phyloP scores from a whole-genome alignment of 1,139 yeast genomes.

The Yamadazyma conglobata region DNA sequence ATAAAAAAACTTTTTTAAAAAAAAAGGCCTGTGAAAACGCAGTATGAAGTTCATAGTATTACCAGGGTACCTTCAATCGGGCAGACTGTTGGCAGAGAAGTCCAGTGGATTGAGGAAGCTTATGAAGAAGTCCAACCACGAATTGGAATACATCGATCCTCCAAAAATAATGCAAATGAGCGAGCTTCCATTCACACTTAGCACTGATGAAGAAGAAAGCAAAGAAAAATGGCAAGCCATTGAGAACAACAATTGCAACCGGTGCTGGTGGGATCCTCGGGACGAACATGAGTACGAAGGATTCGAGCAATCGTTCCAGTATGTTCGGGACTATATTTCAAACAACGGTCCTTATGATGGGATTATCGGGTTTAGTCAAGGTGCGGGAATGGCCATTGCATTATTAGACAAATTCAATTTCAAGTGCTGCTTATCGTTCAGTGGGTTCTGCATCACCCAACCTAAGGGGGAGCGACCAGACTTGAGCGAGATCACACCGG shows the following conservation, averaged over 20 bases:
- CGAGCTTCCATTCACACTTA: slow-evolving; percentile 28
- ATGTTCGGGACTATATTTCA: slow-evolving; percentile 53
- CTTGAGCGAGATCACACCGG: slow-evolving; percentile 19
- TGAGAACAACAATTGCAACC: slow-evolving; percentile 48
- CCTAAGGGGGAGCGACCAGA: slow-evolving; percentile 15
- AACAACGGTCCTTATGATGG: slow-evolving; percentile 87
- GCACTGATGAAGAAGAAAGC: slow-evolving; percentile 24
- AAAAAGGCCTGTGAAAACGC: too few species aligned
- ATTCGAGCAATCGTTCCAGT: slow-evolving; percentile 27
- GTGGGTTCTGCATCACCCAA: slow-evolving; percentile 57
- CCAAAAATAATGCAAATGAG: slow-evolving; percentile 24
- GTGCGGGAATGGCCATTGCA: slow-evolving; percentile 78
- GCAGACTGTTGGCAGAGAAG: slow-evolving; percentile 69
- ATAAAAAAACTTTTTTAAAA: too few species aligned
- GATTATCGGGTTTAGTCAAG: slow-evolving; percentile 87
- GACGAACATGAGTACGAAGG: slow-evolving; percentile 26
- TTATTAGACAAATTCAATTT: slow-evolving; percentile 31
- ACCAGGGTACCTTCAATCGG: slow-evolving; percentile 60
- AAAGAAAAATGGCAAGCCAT: slow-evolving; percentile 23
- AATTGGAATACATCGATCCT: slow-evolving; percentile 39
- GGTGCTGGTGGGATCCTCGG: slow-evolving; percentile 43
- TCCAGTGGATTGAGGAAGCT: slow-evolving; percentile 76
- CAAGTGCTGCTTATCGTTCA: slow-evolving; percentile 47
- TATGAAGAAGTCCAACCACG: slow-evolving; percentile 54
- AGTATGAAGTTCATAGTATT: slow-evolving; percentile 20